Base-by-base conservation (phyloP, 2,329 filamentous ascomycete species). In the Zymoseptoria brevis region DNA sequence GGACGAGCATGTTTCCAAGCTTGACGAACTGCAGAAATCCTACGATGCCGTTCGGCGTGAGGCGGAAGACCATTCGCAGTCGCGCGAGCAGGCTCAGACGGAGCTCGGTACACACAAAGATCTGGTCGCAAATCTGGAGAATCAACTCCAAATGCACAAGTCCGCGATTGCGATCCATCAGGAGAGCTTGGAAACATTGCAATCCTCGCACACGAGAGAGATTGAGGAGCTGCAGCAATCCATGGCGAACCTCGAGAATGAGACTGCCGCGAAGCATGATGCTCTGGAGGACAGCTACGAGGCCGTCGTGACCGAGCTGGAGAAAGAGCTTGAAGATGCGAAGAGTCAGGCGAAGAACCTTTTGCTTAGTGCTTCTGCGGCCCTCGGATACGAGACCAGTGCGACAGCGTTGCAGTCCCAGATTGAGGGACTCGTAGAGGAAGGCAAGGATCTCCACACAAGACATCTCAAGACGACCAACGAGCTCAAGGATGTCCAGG, bases 21-120 rank as follows among this genome's bases (percentile, higher is more conserved):
- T 96, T 29, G 80, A 85, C 2, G 83, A 88, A 64, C 80, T 96
- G 13, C 90, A 96, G 73, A 76, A 86, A 63, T 83, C 87, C 3
- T 87, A 95, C 70, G 74, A 81, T 30, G 80, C 81, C 24, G 83
- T 88, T 55, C 83, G 85, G 67, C 75, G 81, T 53, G 83, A 93
- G 67, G 80, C 95, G 9, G 83, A 89, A 48, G 81, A 87, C 56
- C 81, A 87, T 51, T 79, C 81, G 8, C 80, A 83, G 56, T 80
- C 83, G 0, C 84, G 85, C 57, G 83, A 85, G 21, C 73, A 81
- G 19, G 79, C 77, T 16, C 76, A 78, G 62, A 77, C 75, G 56
- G 79, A 85, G 60, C 74, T 84, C 5, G 60, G 75, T n/a, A 77
- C 76, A 41, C 78, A 81, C 69, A 74, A 74, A 58, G 74, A 77